These are phyloP conservation scores for Solanum sejunctum DNA, from an alignment of 257 asterid species.

Conservation along the genomic window DNA sequence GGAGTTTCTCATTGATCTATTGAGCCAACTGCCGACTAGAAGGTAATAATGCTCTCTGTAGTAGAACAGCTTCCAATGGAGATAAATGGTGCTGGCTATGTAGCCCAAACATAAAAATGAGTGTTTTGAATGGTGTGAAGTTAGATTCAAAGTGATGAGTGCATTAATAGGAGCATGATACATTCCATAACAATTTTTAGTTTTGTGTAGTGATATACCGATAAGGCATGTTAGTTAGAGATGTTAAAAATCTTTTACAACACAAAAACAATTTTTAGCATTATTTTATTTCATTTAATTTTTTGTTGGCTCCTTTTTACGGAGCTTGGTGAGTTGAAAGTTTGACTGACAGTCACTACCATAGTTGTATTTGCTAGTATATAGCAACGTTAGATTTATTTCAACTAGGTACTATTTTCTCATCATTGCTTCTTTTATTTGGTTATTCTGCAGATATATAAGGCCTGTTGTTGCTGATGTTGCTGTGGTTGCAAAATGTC, in stretches of 20 bases:
- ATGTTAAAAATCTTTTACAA: neutral
- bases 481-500: slow-evolving; percentile 93
- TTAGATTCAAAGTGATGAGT: neutral
- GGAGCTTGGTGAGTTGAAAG: neutral
- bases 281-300: neutral
- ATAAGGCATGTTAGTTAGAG: neutral
- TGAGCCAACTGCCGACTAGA: slow-evolving; percentile 98
- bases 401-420: neutral
- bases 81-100: neutral
- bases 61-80: neutral
- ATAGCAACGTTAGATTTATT: neutral
- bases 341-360: neutral
- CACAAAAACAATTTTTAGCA: neutral
- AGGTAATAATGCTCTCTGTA: slow-evolving; percentile 30
- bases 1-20: slow-evolving; percentile 96
- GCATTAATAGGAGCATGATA: neutral
- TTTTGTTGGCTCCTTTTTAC: neutral
- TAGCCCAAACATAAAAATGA: neutral
- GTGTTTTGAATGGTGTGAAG: neutral
- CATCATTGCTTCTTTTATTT: neutral
- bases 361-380: neutral
- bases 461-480: slow-evolving; percentile 95
- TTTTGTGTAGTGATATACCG: neutral
- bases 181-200: neutral
- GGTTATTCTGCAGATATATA: slow-evolving; percentile 41